These are phyloP conservation scores for Cladosporium sp. DNA, from an alignment of 2,329 filamentous ascomycete species.

Conservation along the genomic window DNA sequence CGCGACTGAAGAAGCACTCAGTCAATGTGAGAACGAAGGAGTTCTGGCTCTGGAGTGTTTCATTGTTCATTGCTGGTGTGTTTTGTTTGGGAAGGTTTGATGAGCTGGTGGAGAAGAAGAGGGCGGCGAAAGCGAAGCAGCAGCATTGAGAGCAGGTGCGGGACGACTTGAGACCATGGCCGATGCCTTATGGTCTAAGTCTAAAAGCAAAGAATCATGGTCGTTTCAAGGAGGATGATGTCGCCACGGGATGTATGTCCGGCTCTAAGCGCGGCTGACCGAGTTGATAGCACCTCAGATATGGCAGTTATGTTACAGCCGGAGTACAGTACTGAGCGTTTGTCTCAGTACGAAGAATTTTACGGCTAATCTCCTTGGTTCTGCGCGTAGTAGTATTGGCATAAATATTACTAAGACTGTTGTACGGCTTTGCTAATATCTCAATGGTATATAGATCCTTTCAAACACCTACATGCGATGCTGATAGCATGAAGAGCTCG, in stretches of 20 bases:
- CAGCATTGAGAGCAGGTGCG: constrained; percentile 38
- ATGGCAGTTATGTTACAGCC: not conserved
- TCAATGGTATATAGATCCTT: not conserved
- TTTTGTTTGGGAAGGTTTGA: constrained; percentile 51
- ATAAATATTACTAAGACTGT: not conserved
- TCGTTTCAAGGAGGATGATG: not conserved
- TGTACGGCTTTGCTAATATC: not conserved
- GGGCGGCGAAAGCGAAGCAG: constrained; percentile 40
- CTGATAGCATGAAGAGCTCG: not conserved
- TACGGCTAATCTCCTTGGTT: not conserved
- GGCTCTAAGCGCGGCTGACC: not conserved
- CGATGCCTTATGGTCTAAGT: not conserved
- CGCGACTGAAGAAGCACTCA: constrained; percentile 53
- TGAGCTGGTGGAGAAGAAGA: constrained; percentile 43
- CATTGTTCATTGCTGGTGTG: constrained; percentile 55
- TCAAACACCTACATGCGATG: too few relatives aligned
- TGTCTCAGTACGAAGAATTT: not conserved
- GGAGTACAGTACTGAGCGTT: not conserved
- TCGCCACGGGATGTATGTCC: not conserved
- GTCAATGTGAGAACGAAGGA: constrained; percentile 49
- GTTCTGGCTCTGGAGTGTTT: constrained; percentile 58
- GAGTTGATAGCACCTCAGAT: not conserved
- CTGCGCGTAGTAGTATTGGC: not conserved
- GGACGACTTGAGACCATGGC: not conserved
- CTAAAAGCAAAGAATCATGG: not conserved